Evolutionary conservation across 1,139 yeast genomes (phyloP), one percentile per base, ranked within the genome.

Genomic region (Sporopachydermia cereana): DNA sequence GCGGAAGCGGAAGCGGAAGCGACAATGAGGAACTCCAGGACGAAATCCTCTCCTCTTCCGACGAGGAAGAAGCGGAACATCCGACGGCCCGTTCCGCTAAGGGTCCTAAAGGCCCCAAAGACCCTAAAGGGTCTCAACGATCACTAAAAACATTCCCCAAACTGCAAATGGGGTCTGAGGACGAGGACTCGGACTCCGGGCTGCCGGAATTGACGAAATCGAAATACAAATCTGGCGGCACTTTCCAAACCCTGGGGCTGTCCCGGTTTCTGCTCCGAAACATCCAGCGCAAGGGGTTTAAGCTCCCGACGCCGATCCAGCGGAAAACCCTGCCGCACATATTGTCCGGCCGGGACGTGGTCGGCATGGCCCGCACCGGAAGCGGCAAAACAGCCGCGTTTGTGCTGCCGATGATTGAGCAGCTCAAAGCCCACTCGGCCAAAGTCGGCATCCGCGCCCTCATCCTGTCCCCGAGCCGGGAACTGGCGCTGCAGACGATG

Each of bases 311-410:
- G 0, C 98, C 99, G 1, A 93, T 93, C 60, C 99, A 93, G 65
- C 73, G 98, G 51, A 89, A 89, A 59, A 81, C 98, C 2, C 85
- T 93, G 48, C 98, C 98, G 1, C 69, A 88, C 48, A 80, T 91
- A 47, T 68, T 91, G 68, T 89, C 84, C 48, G 82, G 78, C 49
- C 72, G 95, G 57, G 98, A 93, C 65, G 95, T 93, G 30, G 98
- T 93, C 20, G 99, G 97, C 57, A 93, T 93, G 96, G 99, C 99
- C 20, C 76, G 97, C 58, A 93, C 99, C 1, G 99, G 99, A 56
- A 84, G 96, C 27, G 99, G 99, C 70, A 93, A 93, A 60, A 93
- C 99, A 0, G 97, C 97, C 3, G 98, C 98, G 1, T 93, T 93
- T 61, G 77, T 86, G n/a, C 67, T 93, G 5, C 99, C 99, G 2